Percentiles rank a stretch among this genome's conserved stretches.
phyloP scores from a whole-genome alignment of 345 rosid species.

The Linum lewisii region DNA sequence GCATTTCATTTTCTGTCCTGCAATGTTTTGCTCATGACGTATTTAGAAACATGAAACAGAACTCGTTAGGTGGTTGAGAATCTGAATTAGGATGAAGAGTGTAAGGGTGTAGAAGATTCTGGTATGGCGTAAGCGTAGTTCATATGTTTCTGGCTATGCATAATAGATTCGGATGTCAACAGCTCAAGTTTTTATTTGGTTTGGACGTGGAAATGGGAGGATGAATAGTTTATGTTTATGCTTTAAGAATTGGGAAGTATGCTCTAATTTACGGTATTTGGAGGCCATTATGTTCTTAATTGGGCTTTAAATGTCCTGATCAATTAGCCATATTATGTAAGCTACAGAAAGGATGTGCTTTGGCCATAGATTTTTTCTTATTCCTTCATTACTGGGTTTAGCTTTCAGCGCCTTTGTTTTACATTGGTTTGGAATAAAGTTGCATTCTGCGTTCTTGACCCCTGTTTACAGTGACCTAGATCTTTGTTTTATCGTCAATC shows the following conservation, averaged over 20 bases:
- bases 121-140: no score
- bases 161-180: not conserved
- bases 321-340: not conserved
- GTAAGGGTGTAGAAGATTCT: not conserved
- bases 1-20: constrained; percentile 4
- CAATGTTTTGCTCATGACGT: not conserved
- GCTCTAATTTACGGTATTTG: no score
- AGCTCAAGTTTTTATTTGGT: not conserved
- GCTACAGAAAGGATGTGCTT: not conserved
- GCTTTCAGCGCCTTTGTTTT: not conserved
- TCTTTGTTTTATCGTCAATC: not conserved
- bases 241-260: not conserved
- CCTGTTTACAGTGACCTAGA: not conserved
- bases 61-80: not conserved
- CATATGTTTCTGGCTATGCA: not conserved
- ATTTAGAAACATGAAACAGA: not conserved
- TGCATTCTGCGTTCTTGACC: not conserved
- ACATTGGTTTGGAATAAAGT: no score
- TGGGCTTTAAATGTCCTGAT: not conserved
- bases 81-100: not conserved
- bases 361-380: not conserved
- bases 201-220: not conserved
- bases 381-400: not conserved
- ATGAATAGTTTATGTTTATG: not conserved
- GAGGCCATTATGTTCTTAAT: no score